A percentile compares a stretch with the other conserved stretches of the same genome.
phyloP scores from a whole-genome alignment of 768 basidiomycete genomes.

The Gautieria morchelliformis region DNA sequence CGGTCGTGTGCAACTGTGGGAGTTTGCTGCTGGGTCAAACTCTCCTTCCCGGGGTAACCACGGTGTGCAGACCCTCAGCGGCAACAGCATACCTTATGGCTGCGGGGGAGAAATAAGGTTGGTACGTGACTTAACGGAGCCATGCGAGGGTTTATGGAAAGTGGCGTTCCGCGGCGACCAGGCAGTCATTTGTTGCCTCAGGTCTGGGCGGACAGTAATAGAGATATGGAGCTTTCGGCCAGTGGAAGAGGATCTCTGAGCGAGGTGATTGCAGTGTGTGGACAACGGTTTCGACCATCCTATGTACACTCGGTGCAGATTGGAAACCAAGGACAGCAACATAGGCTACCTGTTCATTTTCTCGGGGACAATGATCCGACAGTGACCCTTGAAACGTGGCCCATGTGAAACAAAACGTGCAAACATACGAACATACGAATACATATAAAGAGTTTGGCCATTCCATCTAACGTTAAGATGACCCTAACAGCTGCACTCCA shows the following conservation, averaged over 20 bases:
- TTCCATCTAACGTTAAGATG: neutral
- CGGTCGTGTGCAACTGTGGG: conserved; percentile 70
- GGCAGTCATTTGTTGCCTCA: conserved; percentile 73
- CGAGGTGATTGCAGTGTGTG: neutral
- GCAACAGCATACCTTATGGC: conserved; percentile 39
- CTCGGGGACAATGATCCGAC: neutral
- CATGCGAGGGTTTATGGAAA: conserved; percentile 82
- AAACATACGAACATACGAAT: neutral
- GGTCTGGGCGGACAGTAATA: conserved; percentile 73
- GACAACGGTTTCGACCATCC: no score
- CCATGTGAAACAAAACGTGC: neutral
- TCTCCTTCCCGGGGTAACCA: conserved; percentile 14
- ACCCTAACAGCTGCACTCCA: neutral
- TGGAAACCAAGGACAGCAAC: no score
- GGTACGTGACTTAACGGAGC: conserved; percentile 70
- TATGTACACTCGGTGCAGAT: no score
- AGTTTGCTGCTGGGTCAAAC: conserved; percentile 30
- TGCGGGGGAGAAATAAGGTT: conserved; percentile 12
- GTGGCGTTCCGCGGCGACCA: conserved; percentile 63
- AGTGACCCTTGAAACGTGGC: neutral
- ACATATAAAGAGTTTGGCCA: neutral
- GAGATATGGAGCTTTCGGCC: conserved; percentile 69
- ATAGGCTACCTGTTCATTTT: no score
- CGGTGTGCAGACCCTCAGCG: conserved; percentile 16
- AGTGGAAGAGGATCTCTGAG: conserved; percentile 6